These are phyloP conservation scores for Venturia effusa DNA, from an alignment of 2,329 filamentous ascomycete genomes.

Conservation along the genomic window DNA sequence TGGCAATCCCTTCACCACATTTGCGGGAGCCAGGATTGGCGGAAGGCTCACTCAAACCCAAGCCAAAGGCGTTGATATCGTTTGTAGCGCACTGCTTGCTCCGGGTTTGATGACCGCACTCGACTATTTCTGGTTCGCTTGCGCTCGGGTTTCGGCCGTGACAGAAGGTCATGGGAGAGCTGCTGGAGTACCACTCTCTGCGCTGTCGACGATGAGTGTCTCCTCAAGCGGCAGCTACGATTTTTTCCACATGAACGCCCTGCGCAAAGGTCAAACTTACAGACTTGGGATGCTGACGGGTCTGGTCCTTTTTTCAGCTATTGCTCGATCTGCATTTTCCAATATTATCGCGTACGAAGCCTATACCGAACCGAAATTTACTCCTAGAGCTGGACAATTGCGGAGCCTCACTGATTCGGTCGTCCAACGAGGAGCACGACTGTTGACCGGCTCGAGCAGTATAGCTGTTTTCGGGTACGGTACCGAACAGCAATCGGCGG, in stretches of 20 bases:
- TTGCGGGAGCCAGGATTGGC: conserved; percentile 11
- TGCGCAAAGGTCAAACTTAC: conserved; percentile 10
- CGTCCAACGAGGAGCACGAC: background rate
- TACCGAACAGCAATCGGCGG: background rate
- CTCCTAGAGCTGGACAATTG: background rate
- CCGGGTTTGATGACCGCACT: conserved; percentile 13
- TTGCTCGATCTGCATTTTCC: conserved; percentile 11
- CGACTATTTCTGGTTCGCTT: conserved; percentile 15
- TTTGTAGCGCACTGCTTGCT: conserved; percentile 14
- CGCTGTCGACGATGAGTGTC: conserved; percentile 12
- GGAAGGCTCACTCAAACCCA: conserved; percentile 14
- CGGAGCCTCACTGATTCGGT: background rate
- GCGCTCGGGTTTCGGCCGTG: conserved; percentile 14
- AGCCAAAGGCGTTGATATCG: conserved; percentile 15
- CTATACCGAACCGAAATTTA: background rate
- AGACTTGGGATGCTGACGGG: conserved; percentile 9
- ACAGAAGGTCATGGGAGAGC: conserved; percentile 12
- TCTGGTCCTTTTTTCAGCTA: conserved; percentile 11
- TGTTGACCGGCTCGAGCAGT: background rate
- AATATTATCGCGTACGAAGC: conserved; percentile 15
- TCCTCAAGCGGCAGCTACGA: conserved; percentile 12
- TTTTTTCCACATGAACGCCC: conserved; percentile 11
- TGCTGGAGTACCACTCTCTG: conserved; percentile 8
- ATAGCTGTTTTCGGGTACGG: background rate
- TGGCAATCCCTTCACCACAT: background rate